Percentiles rank a stretch among this genome's conserved stretches.
These are phyloP conservation scores for Vicia faba DNA, from an alignment of 306 rosid genomes.

Conservation along the genomic window DNA sequence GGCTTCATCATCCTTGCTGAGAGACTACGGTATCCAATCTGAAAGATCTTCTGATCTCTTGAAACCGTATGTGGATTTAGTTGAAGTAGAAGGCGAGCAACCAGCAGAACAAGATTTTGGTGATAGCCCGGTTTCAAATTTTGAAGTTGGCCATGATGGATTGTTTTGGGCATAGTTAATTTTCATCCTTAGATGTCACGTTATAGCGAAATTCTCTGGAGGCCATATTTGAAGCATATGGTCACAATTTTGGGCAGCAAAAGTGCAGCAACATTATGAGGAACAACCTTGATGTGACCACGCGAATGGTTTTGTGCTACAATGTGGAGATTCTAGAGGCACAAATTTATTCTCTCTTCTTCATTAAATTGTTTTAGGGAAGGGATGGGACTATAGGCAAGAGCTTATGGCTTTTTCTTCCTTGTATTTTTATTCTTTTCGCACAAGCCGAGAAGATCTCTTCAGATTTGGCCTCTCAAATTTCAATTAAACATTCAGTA, in stretches of 20 bases:
- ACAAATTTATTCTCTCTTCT: background rate
- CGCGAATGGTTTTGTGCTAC: constrained; percentile 29
- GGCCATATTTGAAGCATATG: constrained; percentile 19
- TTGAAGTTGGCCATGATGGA: constrained; percentile 76
- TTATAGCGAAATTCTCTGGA: constrained; percentile 12
- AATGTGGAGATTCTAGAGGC: constrained; percentile 10
- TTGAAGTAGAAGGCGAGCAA: constrained; percentile 52
- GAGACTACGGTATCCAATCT: constrained; percentile 81
- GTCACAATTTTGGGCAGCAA: constrained; percentile 39
- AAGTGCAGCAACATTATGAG: constrained; percentile 13
- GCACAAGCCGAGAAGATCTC: constrained; percentile 29
- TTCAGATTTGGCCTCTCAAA: constrained; percentile 35
- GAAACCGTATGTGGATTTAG: constrained; percentile 67
- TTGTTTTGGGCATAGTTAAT: constrained; percentile 69
- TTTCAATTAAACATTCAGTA: constrained; percentile 8
- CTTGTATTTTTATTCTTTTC: constrained; percentile 30
- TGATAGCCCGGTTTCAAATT: constrained; percentile 73
- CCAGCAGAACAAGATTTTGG: constrained; percentile 49
- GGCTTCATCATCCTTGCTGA: constrained; percentile 69
- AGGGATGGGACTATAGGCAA: constrained; percentile 32
- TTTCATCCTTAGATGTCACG: constrained; percentile 12
- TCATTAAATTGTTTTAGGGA: constrained; percentile 10
- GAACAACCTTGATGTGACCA: constrained; percentile 28
- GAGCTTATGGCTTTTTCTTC: constrained; percentile 1
- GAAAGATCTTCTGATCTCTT: constrained; percentile 83